Base-by-base conservation (phyloP, 371 early-diverging fungal genomes). In the Saksenaea oblongispora region DNA sequence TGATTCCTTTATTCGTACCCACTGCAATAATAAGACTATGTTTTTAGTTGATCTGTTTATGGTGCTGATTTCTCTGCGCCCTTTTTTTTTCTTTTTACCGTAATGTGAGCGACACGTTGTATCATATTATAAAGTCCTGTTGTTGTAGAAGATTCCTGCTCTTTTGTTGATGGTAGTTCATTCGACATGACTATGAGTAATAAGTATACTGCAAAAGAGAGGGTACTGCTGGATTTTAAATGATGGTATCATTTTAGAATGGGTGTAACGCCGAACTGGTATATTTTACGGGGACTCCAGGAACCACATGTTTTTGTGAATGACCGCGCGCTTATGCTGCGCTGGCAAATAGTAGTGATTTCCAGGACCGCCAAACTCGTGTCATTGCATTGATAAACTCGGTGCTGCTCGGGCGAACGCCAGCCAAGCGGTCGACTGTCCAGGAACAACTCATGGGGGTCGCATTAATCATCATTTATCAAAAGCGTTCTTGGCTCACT, bases 1-100 rank as follows among this genome's bases (percentile, higher is more conserved):
- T 2, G 79, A 72, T 51, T 73, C 75, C 2, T 28, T 54, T 18
- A 78, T 60, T 14, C 80, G 68, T 35, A 37, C 57, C 65, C 61
- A 58, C 70, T 70, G 35, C 10, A n/a, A 24, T 8, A 34, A 34
- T 51, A 14, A 42, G 17, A 56, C 17, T 28, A 24, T 22, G n/a
- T 41, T 57, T 39, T 56, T 36, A 37, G 56, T 56, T 57, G 9
- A 9, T 47, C 22, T 0, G 9, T 47, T 22, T 8, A 18, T 47
- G n/a, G 17, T 2, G 17, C 10, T 22, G 5, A 22, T 47, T 5
- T 26, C 22, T 22, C 18, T 26, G 17, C 22, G 22, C 22, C 27
- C 22, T 7, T 22, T 3, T 22, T 47, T 22, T 31, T 18, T 15
- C 18, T 14, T 14, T 15, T 54, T 59, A 65, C 65, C 54, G 65